Evolutionary conservation across 1,284 basidiomycete genomes (phyloP).

Genomic region (Cutaneotrichosporon spelunceum): DNA sequence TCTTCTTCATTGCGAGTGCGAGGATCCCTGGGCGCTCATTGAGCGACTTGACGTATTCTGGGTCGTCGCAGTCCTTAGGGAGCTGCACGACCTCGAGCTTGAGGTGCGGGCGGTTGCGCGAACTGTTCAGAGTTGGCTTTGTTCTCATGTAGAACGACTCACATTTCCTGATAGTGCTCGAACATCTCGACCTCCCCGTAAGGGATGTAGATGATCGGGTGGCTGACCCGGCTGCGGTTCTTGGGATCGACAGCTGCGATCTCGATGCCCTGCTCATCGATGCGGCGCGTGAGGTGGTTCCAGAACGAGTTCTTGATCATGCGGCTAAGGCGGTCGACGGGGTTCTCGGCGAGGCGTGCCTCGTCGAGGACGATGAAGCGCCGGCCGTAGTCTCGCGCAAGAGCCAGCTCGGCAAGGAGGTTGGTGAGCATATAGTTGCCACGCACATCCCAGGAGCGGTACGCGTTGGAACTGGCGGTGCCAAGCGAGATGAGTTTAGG

Average conservation of each 20-base stretch:
- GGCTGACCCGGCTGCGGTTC: constrained; percentile 78
- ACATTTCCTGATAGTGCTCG: constrained; percentile 72
- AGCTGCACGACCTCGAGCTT: constrained; percentile 86
- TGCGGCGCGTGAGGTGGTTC: constrained; percentile 92
- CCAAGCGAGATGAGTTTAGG: constrained; percentile 95
- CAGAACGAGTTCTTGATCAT: constrained; percentile 99
- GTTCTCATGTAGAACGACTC: constrained; percentile 16
- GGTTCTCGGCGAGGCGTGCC: constrained; percentile 91
- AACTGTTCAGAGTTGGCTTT: constrained; percentile 28
- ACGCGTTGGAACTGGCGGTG: constrained; percentile 94
- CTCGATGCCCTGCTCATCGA: constrained; percentile 94
- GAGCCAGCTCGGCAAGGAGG: constrained; percentile 94
- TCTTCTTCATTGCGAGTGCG: constrained; percentile 86
- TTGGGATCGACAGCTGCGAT: constrained; percentile 96
- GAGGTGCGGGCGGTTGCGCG: constrained; percentile 78
- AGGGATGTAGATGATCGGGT: constrained; percentile 92
- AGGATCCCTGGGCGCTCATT: constrained; percentile 92
- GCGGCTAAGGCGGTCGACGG: constrained; percentile 89
- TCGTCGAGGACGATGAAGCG: constrained; percentile 98
- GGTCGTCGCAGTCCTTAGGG: constrained; percentile 79
- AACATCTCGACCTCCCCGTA: constrained; percentile 88
- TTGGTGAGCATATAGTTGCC: constrained; percentile 99
- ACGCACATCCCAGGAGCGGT: constrained; percentile 92
- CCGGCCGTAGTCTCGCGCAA: constrained; percentile 90
- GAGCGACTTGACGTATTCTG: constrained; percentile 83